Evolutionary conservation across 768 basidiomycete species (phyloP).

Genomic region (Agaricus blazei): DNA sequence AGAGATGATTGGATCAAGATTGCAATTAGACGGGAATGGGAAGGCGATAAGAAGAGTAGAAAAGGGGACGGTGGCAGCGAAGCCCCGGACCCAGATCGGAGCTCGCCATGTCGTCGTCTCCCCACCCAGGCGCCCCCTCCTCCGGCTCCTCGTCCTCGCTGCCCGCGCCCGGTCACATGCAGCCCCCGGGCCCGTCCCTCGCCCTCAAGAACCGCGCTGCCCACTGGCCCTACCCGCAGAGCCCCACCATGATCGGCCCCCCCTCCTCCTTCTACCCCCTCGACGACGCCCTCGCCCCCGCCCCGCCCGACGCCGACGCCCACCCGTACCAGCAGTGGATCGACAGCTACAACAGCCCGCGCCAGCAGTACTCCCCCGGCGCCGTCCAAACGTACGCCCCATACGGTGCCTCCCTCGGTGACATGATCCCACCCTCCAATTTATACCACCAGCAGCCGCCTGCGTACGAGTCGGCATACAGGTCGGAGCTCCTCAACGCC

Average conservation of each 20-base stretch:
- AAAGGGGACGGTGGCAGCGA: slow-evolving; percentile 20
- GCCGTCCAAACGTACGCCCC: slow-evolving; percentile 1
- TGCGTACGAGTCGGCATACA: neutral
- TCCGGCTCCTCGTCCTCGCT: no score
- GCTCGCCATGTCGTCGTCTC: neutral
- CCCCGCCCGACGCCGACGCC: slow-evolving; percentile 19
- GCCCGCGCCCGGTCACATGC: no score
- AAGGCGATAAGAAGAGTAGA: slow-evolving; percentile 1
- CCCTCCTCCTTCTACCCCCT: slow-evolving; percentile 51
- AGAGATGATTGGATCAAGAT: slow-evolving; percentile 11
- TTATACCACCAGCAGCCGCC: neutral
- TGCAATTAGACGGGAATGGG: neutral
- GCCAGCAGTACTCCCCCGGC: slow-evolving; percentile 15
- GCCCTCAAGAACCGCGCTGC: slow-evolving; percentile 10
- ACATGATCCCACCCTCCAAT: slow-evolving; percentile 17
- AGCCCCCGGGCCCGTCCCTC: slow-evolving; percentile 15
- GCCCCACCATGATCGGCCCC: slow-evolving; percentile 47
- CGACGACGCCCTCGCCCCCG: slow-evolving; percentile 23
- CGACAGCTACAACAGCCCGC: slow-evolving; percentile 21
- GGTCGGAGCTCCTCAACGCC: slow-evolving; percentile 5
- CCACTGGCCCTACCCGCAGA: no score
- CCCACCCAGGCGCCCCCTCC: no score
- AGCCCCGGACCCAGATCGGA: slow-evolving; percentile 19
- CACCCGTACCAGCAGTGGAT: slow-evolving; percentile 41
- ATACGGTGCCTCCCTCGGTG: slow-evolving; percentile 19